Evolutionary conservation across 2,329 filamentous ascomycete species (phyloP).

Genomic region (Dendryphion nanum): DNA sequence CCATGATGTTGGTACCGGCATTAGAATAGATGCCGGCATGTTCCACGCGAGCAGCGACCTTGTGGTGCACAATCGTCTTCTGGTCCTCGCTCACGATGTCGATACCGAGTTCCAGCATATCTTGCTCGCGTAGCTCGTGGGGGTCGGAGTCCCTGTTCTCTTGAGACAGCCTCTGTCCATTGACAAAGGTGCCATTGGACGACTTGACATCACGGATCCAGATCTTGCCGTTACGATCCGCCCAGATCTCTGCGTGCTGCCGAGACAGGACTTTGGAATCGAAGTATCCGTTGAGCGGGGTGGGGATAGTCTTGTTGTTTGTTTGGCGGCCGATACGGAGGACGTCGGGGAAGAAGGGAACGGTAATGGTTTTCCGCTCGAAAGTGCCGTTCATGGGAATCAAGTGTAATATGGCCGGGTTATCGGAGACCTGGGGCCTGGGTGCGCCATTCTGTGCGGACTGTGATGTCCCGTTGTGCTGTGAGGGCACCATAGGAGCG

Average conservation of each 20-base stretch:
- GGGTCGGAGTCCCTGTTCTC: slow-evolving; percentile 97
- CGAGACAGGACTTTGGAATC: slow-evolving; percentile 96
- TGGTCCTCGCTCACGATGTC: slow-evolving; percentile 99
- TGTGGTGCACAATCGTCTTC: slow-evolving; percentile 97
- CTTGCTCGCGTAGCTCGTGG: slow-evolving; percentile 85
- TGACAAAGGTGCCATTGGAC: slow-evolving; percentile 98
- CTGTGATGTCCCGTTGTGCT: slow-evolving; percentile 64
- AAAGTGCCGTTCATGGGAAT: slow-evolving; percentile 94
- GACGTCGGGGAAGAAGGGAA: slow-evolving; percentile 92
- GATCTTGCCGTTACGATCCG: slow-evolving; percentile 79
- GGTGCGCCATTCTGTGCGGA: slow-evolving; percentile 58
- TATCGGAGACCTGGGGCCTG: slow-evolving; percentile 51
- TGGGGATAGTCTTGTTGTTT: slow-evolving; percentile 93
- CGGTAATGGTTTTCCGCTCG: slow-evolving; percentile 91
- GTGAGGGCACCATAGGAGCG: slow-evolving; percentile 63
- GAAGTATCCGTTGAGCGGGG: slow-evolving; percentile 89
- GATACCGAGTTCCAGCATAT: slow-evolving; percentile 92
- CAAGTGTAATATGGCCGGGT: slow-evolving; percentile 78
- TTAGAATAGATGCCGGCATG: slow-evolving; percentile 82
- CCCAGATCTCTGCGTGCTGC: slow-evolving; percentile 95
- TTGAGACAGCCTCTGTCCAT: slow-evolving; percentile 81
- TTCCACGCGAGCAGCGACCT: slow-evolving; percentile 94
- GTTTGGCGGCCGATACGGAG: slow-evolving; percentile 94
- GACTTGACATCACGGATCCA: slow-evolving; percentile 98
- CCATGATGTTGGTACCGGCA: slow-evolving; percentile 68